Conservation (phyloP, 2,329 filamentous ascomycete species). For the Alternaria viburni region DNA sequence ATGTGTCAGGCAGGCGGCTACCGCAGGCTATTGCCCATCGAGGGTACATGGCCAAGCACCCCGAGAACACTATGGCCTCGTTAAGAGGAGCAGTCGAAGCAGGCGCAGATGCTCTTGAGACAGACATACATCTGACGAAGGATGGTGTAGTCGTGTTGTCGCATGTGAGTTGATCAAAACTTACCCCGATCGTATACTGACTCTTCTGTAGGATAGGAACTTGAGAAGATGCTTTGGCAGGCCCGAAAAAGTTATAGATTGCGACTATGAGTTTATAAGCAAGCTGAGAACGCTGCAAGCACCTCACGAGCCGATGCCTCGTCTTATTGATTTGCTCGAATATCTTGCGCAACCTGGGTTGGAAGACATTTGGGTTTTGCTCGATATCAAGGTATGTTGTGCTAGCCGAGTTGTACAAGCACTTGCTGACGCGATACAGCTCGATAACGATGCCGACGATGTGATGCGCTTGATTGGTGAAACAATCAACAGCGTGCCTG, state of each 20-base stretch:
- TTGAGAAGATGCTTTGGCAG: conserved; percentile 83
- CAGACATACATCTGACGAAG: conserved; percentile 81
- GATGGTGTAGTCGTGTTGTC: conserved; percentile 86
- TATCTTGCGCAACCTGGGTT: conserved; percentile 70
- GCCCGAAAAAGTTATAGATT: conserved; percentile 74
- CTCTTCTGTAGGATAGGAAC: conserved; percentile 66
- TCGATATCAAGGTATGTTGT: conserved; percentile 80
- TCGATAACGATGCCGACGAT: conserved; percentile 71
- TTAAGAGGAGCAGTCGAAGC: conserved; percentile 76
- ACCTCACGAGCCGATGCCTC: conserved; percentile 75
- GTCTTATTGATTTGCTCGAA: conserved; percentile 74
- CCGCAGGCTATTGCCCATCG: conserved; percentile 81
- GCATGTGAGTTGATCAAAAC: conserved; percentile 62
- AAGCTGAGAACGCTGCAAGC: conserved; percentile 70
- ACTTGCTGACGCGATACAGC: conserved; percentile 50
- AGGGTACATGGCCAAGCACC: conserved; percentile 76
- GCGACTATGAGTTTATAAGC: conserved; percentile 75
- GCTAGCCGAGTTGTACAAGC: background rate
- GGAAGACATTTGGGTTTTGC: conserved; percentile 76
- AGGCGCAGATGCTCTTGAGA: conserved; percentile 83
- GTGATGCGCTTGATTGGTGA: conserved; percentile 73
- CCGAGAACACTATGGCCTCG: conserved; percentile 85
- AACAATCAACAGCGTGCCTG: conserved; percentile 63
- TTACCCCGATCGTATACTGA: conserved; percentile 7
- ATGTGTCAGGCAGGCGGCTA: conserved; percentile 49